phyloP scores from a whole-genome alignment of 306 rosid species.

The Acmispon strigosus region DNA sequence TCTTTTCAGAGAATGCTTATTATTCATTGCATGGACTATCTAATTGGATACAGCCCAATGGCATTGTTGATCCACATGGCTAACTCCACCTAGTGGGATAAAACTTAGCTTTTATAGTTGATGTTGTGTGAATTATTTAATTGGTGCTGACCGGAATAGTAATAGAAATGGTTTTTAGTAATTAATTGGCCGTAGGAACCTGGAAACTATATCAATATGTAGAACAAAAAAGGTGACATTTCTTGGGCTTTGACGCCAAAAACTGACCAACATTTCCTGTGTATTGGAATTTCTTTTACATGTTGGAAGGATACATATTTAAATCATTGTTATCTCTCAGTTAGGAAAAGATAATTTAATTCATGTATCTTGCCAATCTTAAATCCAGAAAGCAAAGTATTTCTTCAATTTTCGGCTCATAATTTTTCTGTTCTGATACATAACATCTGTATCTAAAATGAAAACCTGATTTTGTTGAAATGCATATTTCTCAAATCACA shows the following conservation, averaged over 20 bases:
- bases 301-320: neutral
- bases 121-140: neutral
- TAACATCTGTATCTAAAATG: neutral
- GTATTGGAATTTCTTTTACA: neutral
- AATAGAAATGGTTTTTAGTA: neutral
- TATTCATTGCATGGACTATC: neutral
- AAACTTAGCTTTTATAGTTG: neutral
- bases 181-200: neutral
- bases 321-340: neutral
- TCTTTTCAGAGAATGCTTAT: neutral
- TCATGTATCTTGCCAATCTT: neutral
- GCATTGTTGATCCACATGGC: neutral
- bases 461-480: constrained; percentile 12
- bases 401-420: constrained; percentile 4
- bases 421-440: neutral
- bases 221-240: neutral
- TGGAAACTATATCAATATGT: neutral
- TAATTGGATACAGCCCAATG: neutral
- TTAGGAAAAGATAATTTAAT: neutral
- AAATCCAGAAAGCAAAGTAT: neutral
- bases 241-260: neutral
- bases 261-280: neutral
- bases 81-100: neutral
- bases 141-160: neutral
- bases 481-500: constrained; percentile 25